Evolutionary conservation across 2,329 filamentous ascomycete species (phyloP), one percentile per base, ranked within the genome.

Genomic region (Monosporascus sp.): DNA sequence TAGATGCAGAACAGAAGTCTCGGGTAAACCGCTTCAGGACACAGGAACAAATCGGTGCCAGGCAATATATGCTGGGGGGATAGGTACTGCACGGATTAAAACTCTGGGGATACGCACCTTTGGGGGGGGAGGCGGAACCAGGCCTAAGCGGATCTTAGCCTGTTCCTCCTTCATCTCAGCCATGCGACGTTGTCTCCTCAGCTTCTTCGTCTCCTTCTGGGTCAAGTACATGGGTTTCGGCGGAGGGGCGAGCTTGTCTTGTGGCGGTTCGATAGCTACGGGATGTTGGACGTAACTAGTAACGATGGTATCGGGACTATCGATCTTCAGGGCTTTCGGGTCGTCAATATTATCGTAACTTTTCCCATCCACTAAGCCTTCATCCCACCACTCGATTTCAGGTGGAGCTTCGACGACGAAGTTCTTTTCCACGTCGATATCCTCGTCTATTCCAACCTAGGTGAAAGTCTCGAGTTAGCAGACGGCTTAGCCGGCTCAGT

Each of bases 321-420:
- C 80, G 58, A 96, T 81, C 69, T 92, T 94, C 55, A 94, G 75
- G 44, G 82, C 85, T 17, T 74, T 72, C 0, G 81, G 75, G 54
- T 87, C 74, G 26, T 87, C 82, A 54, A 94, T 81, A 55, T 80
- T 78, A 54, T 86, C 80, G 72, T 97, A 97, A 52, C 81, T 86
- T 43, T 81, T 80, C 43, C 87, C 89, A 50, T 88, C 80, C 17
- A 96, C 79, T 19, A 97, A 75, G 2, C 86, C 90, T 73, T 97
- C 92, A 63, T 99, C 94, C 90, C 93, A 97, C 94, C 94, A 99
- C 70, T 99, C 94, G 43, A 97, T 81, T 7, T 87, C 87, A 4
- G 94, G 94, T 9, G 94, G 94, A 35, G 81, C 79, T 58, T 93
- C 87, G 6, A 97, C 84, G 4, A 94, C 73, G 68, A 93, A 97